Conservation (phyloP, 352 stramenopile species). For the Lagenidium sp. region DNA sequence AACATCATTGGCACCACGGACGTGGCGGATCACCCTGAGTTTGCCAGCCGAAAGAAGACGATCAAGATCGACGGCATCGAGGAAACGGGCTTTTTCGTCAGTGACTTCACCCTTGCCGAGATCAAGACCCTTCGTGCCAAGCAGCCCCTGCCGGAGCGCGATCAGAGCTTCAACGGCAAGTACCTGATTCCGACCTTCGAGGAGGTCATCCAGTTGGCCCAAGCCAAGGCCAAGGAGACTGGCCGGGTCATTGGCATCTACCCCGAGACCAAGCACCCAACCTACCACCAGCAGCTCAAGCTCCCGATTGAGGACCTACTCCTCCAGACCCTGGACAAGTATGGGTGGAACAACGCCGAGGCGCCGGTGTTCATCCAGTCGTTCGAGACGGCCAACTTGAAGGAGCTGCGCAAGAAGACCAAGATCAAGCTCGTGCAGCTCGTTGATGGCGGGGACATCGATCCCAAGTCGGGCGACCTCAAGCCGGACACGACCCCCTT, state of each 20-base stretch:
- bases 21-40: conserved; percentile 61
- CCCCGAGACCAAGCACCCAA: conserved; percentile 82
- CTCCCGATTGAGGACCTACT: conserved; percentile 55
- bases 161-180: conserved; percentile 68
- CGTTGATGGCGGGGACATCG: conserved; percentile 38
- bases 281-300: conserved; percentile 33
- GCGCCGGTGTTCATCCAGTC: conserved; percentile 60
- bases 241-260: conserved; percentile 75
- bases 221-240: conserved; percentile 28
- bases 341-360: conserved; percentile 53
- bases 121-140: conserved; percentile 79
- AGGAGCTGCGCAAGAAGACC: conserved; percentile 43
- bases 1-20: conserved; percentile 46
- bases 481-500: conserved; percentile 58
- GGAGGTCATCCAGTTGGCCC: conserved; percentile 71
- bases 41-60: conserved; percentile 27
- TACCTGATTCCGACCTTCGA: conserved; percentile 85
- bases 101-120: conserved; percentile 88
- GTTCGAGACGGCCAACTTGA: conserved; percentile 61
- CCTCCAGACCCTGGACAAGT: conserved; percentile 50
- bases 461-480: conserved; percentile 64
- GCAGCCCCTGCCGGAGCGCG: conserved; percentile 67
- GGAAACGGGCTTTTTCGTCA: conserved; percentile 62
- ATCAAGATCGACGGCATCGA: conserved; percentile 51
- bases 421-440: conserved; percentile 68